Evolutionary conservation across 805 yeast genomes (phyloP), one percentile per base, ranked within the genome.

Genomic region (Wickerhamomyces alni): DNA sequence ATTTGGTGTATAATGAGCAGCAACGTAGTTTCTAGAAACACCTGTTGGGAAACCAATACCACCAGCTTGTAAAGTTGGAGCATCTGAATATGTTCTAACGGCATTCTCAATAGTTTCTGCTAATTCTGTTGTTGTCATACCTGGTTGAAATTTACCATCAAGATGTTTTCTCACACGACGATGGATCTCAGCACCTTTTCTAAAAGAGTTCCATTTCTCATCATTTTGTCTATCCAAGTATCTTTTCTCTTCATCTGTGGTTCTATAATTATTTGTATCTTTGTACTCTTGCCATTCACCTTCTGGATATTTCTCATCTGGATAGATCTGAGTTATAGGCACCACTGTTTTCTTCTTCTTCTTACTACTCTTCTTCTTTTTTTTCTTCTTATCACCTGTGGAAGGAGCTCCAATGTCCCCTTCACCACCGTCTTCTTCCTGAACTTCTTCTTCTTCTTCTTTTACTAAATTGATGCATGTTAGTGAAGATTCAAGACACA

Each of bases 1-100:
- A 65, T 93, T 93, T 12, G 99, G 99, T 0, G 98, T 91, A 64
- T 88, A 93, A 61, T 93, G 99, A 0, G 99, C 99, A 19, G 99
- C 99, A 57, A 87, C 82, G 57, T 88, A 85, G 64, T 93, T 93
- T 47, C 91, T 63, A 1, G 96, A 87, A 30, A 93, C 74, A 43
- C 99, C 99, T n/a, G 97, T 88, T 37, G 99, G 99, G 73, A 93
- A 93, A 6, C 98, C 99, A 54, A 89, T 78, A 30, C 99, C 99
- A 15, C 87, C 93, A 44, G 74, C 70, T 24, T 75, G 72, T 32
- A 78, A 71, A 52, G 80, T 82, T 25, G 62, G 59, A 38, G 68
- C 70, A 37, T 82, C 82, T 13, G 88, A 73, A 51, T 82, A 77
- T 5, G 79, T 74, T 51, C 98, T 74, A 8, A 85, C 83, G 0